Base-by-base conservation (phyloP, 495 filamentous ascomycete species). In the Hypoxylon intermedium region DNA sequence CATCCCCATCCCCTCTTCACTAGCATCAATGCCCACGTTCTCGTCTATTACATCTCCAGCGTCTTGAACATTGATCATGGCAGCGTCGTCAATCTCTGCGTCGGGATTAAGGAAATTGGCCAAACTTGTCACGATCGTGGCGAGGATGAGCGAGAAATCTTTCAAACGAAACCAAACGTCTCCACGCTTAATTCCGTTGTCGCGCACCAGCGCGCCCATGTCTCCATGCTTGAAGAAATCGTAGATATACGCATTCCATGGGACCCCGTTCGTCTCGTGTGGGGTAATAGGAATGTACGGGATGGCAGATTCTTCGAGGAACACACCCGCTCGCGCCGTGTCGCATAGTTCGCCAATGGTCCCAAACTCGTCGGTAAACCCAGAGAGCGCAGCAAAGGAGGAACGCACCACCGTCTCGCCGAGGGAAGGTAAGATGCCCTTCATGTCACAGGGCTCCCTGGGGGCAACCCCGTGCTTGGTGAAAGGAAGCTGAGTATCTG, bases 181-280 rank as follows among this genome's bases (percentile, higher is more conserved):
- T 0, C 80, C 79, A 9, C 68, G 63, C n/a, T 79, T 78, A 44
- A 93, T 80, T 2, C 74, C 67, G 59, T 92, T 91, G 3, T 81
- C 85, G 3, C 34, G 72, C 12, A 79, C 77, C 6, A 93, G 73
- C 0, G 82, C 75, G 4, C 71, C 54, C 6, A 82, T 46, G 61
- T 86, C 80, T 4, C 89, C 89, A 58, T 92, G 83, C 67, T 82
- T 85, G 81, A 81, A 90, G 71, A 91, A 93, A 62, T 92, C 88
- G 45, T 85, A 83, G 6, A 92, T 73, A 59, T 90, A 91, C 0
- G 87, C 87, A 62, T 92, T 92, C 41, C 87, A 67, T 60, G 13
- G 82, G 74, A n/a, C 70, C 41, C 12, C 70, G 69, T 3, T 31
- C 19, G 69, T 67, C 48, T 85, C 79, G 20, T 85, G 77, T 0